Evolutionary conservation across 192 early-diverging fungal genomes (phyloP).

Genomic region (Backusella tarrabulga): DNA sequence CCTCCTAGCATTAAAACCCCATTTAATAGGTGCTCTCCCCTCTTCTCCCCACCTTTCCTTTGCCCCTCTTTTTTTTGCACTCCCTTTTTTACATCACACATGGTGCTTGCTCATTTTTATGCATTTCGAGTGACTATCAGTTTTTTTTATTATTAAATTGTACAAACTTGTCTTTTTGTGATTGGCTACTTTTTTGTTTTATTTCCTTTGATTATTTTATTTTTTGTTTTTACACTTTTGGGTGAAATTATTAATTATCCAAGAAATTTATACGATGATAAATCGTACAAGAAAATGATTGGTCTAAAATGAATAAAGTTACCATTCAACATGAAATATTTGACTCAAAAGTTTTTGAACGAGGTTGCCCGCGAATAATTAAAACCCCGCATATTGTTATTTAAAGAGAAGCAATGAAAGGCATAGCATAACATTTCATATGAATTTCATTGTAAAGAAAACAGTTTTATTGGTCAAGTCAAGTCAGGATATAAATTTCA

Average conservation of each 20-base stretch:
- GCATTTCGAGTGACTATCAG: slow-evolving; percentile 5
- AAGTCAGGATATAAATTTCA: slow-evolving; percentile 4
- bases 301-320: not conserved
- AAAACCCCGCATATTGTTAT: not conserved
- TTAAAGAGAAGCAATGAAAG: not conserved
- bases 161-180: not conserved
- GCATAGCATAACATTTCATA: not conserved
- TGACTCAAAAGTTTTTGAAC: slow-evolving; percentile 1
- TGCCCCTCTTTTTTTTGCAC: not conserved
- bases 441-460: not conserved
- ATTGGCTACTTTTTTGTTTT: not conserved
- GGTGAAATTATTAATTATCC: not conserved
- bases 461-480: not conserved
- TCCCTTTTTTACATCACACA: not conserved
- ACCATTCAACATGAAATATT: not conserved
- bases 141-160: slow-evolving; percentile 8
- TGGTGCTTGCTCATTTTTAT: slow-evolving; percentile 5
- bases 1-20: not conserved
- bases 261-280: not conserved
- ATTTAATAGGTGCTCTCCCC: not conserved
- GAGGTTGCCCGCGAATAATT: slow-evolving; percentile 1
- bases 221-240: not conserved
- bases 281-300: not conserved
- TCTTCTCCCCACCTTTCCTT: not conserved
- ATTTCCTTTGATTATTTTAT: not conserved